Evolutionary conservation across 306 rosid species (phyloP).

Genomic region (Inga oerstediana): DNA sequence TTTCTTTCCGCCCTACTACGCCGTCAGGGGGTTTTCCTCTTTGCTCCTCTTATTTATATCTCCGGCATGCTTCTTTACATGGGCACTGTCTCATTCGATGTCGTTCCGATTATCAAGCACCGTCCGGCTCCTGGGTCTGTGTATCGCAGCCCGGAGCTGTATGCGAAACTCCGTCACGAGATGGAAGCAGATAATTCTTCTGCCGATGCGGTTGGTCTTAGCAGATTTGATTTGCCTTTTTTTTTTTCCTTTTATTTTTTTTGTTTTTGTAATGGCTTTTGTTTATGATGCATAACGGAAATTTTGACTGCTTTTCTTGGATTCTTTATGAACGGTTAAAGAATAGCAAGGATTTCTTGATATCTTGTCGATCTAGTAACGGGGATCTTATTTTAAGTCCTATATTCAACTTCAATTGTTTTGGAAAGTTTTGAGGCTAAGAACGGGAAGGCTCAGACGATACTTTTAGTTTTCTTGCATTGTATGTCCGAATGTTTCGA

Average conservation of each 20-base stretch:
- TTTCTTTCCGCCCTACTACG: constrained; percentile 83
- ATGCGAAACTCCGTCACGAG: constrained; percentile 66
- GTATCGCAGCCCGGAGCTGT: constrained; percentile 89
- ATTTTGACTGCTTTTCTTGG: neutral
- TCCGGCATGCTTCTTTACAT: constrained; percentile 92
- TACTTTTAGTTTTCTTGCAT: constrained; percentile 4
- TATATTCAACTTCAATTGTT: neutral
- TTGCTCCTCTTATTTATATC: constrained; percentile 95
- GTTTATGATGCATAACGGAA: neutral
- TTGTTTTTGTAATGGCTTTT: constrained; percentile 21
- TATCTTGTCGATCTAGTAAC: neutral
- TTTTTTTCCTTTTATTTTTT: neutral
- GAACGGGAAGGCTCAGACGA: neutral
- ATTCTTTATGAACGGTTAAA: neutral
- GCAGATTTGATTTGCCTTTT: neutral
- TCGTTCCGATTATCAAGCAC: constrained; percentile 80
- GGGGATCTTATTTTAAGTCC: constrained; percentile 18
- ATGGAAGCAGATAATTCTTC: constrained; percentile 91
- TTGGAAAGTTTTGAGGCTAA: constrained; percentile 2
- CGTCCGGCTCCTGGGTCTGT: constrained; percentile 89
- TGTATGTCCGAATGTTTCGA: constrained; percentile 18
- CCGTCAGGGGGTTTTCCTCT: constrained; percentile 90
- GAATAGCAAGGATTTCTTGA: neutral
- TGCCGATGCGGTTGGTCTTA: constrained; percentile 75
- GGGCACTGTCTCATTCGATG: constrained; percentile 95